A percentile compares a stretch with the other conserved stretches of the same genome.
Evolutionary conservation across 768 basidiomycete species (phyloP).

Genomic region (Omphalotus guepiniiformis): DNA sequence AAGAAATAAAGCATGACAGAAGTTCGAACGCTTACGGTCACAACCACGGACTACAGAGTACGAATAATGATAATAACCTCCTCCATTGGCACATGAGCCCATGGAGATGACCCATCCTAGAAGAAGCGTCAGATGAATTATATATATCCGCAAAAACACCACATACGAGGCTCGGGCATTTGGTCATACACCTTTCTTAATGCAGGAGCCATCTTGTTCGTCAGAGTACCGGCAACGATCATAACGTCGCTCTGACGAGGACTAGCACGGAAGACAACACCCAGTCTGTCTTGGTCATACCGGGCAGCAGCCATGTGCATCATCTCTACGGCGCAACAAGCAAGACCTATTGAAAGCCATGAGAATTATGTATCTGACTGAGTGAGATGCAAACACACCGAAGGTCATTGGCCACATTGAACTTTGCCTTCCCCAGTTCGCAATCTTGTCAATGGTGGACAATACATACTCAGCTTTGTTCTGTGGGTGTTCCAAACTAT

Average conservation of each 20-base stretch:
- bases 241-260: conserved; percentile 97
- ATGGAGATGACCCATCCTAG: conserved; percentile 98
- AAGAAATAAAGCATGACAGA: not conserved
- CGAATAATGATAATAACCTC: conserved; percentile 96
- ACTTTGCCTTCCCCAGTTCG: conserved; percentile 96
- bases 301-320: conserved; percentile 99
- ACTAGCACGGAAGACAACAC: conserved; percentile 98
- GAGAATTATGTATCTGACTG: conserved; percentile 15
- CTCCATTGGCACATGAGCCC: conserved; percentile 99
- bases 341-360: conserved; percentile 57
- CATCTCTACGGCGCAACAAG: conserved; percentile 99
- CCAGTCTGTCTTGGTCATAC: conserved; percentile 97
- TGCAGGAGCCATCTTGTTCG: conserved; percentile 99
- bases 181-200: conserved; percentile 95
- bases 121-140: too few species aligned
- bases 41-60: conserved; percentile 99
- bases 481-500: conserved; percentile 80
- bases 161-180: conserved; percentile 94
- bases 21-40: conserved; percentile 61
- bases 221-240: conserved; percentile 98
- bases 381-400: conserved; percentile 36
- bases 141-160: too few species aligned
- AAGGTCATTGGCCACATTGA: conserved; percentile 99
- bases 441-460: conserved; percentile 92
- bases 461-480: conserved; percentile 97